Conservation (phyloP, 208 protist genomes). For the Trypanosoma scelopori region DNA sequence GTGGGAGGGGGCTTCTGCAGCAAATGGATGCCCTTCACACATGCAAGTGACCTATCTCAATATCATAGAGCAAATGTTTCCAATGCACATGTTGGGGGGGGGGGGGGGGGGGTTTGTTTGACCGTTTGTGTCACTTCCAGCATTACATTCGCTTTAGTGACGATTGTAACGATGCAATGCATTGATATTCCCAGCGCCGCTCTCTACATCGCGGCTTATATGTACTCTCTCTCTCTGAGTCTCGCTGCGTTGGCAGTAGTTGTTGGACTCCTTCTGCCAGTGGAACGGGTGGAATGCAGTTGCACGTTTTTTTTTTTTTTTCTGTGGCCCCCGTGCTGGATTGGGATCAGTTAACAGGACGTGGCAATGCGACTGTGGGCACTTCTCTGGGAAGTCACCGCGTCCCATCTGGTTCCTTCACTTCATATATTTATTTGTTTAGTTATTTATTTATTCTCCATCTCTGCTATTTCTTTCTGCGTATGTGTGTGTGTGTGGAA, state of each 20-base stretch:
- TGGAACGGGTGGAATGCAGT: constrained; percentile 16
- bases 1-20: no score
- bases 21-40: no score
- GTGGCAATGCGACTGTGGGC: background rate
- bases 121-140: constrained; percentile 16
- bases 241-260: constrained; percentile 31
- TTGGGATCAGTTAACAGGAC: background rate
- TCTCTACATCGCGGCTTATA: constrained; percentile 37
- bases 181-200: constrained; percentile 17
- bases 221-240: constrained; percentile 32
- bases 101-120: constrained; percentile 34
- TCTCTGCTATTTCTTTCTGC: no score
- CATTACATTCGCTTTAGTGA: constrained; percentile 24
- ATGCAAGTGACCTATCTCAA: no score
- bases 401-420: no score
- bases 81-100: no score
- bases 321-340: constrained; percentile 24
- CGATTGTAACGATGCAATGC: constrained; percentile 8
- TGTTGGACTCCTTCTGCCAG: constrained; percentile 29
- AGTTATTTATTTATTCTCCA: no score
- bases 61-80: no score
- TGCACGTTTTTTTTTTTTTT: constrained; percentile 28
- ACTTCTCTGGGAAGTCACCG: no score
- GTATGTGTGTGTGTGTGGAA: no score
- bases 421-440: no score